Conservation (phyloP, 768 basidiomycete genomes). For the Pleurotus cornucopiae region DNA sequence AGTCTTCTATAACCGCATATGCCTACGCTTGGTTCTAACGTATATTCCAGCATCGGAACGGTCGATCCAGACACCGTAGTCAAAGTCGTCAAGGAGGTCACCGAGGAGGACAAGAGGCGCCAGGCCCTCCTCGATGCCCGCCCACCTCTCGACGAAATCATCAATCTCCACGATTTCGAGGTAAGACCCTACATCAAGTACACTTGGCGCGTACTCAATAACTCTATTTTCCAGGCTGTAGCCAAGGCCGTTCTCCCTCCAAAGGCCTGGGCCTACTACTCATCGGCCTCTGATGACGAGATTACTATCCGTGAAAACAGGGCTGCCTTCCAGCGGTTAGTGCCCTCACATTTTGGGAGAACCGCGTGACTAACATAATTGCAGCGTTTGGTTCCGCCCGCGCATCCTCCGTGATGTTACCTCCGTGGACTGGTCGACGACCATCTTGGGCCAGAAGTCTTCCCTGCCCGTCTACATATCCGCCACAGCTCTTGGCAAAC, state of each 20-base stretch:
- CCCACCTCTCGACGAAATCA: conserved; percentile 72
- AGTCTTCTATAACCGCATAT: conserved; percentile 14
- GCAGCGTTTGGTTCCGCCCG: conserved; percentile 87
- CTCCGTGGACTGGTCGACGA: conserved; percentile 81
- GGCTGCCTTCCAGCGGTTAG: conserved; percentile 81
- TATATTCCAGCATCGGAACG: conserved; percentile 50
- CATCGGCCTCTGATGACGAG: conserved; percentile 95
- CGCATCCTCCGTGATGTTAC: conserved; percentile 82
- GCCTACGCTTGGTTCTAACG: not conserved
- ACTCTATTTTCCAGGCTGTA: conserved; percentile 52
- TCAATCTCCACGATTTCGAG: conserved; percentile 95
- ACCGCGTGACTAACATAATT: not conserved
- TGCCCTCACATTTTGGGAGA: not conserved
- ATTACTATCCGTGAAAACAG: conserved; percentile 89
- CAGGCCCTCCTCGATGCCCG: conserved; percentile 58
- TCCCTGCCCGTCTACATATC: conserved; percentile 82
- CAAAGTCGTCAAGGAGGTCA: conserved; percentile 57
- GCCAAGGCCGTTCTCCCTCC: conserved; percentile 77
- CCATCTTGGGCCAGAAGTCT: conserved; percentile 71
- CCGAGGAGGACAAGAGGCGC: conserved; percentile 68
- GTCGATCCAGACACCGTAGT: conserved; percentile 68
- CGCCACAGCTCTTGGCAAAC: conserved; percentile 87
- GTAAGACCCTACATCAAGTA: conserved; percentile 28
- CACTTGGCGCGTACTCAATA: not conserved
- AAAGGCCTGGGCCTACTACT: conserved; percentile 96